A percentile compares a stretch with the other conserved stretches of the same genome.
Conservation (phyloP, 1,139 yeast genomes). For the Kodamaea sp. region DNA sequence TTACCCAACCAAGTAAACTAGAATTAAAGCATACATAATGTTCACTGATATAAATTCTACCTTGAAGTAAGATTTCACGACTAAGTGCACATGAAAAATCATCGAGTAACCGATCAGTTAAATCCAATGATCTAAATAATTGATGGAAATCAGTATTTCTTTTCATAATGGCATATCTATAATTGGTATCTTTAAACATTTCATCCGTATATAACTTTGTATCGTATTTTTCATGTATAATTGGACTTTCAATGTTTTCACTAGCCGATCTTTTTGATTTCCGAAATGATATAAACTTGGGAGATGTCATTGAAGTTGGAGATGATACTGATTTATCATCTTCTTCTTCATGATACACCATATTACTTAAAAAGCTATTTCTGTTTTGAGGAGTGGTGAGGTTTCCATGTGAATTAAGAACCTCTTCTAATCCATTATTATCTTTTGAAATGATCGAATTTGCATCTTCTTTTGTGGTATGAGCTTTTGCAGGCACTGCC, state of each 20-base stretch:
- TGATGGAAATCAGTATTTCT: constrained; percentile 79
- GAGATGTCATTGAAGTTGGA: constrained; percentile 20
- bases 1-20: constrained; percentile 91
- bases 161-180: constrained; percentile 58
- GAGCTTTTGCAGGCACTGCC: constrained; percentile 57
- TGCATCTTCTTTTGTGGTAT: constrained; percentile 54
- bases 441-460: constrained; percentile 40
- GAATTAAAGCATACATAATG: constrained; percentile 83
- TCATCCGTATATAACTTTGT: constrained; percentile 37
- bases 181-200: constrained; percentile 32
- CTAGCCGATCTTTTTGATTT: constrained; percentile 36
- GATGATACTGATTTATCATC: constrained; percentile 3
- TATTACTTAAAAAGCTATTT: constrained; percentile 10
- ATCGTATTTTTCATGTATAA: constrained; percentile 23
- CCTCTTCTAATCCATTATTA: constrained; percentile 4
- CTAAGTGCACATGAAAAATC: constrained; percentile 90
- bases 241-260: constrained; percentile 28
- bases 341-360: constrained; percentile 6
- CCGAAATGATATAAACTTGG: constrained; percentile 48
- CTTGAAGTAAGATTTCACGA: constrained; percentile 86
- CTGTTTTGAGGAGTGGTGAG: constrained; percentile 1
- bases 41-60: constrained; percentile 81
- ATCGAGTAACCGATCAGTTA: constrained; percentile 69
- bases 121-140: constrained; percentile 65
- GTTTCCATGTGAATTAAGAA: not conserved